phyloP scores from a whole-genome alignment of 2,329 filamentous ascomycete species.

The Penicillium hesseltinei region DNA sequence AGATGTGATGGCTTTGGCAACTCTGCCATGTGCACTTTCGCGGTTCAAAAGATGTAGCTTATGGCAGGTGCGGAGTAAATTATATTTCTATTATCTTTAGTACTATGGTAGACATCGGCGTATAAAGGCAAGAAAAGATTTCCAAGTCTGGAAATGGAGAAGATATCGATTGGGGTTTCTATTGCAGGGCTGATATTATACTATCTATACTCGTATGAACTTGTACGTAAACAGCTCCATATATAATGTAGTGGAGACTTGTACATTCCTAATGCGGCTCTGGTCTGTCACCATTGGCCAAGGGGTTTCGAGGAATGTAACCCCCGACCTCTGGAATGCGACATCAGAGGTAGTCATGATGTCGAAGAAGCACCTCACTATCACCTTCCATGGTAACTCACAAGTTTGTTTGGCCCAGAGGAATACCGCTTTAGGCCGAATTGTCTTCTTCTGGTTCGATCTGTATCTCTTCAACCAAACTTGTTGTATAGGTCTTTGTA shows the following conservation, averaged over 20 bases:
- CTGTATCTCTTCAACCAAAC: neutral
- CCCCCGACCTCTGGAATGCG: constrained; percentile 14
- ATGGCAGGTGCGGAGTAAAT: neutral
- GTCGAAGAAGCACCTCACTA: neutral
- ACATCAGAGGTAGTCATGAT: constrained; percentile 6
- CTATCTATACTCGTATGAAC: neutral
- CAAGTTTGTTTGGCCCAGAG: neutral
- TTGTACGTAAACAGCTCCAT: neutral
- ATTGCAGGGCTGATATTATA: neutral
- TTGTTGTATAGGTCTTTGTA: neutral
- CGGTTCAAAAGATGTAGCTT: neutral
- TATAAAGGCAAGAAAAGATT: neutral
- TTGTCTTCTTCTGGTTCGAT: neutral
- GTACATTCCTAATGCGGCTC: constrained; percentile 10
- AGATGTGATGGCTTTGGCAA: no score
- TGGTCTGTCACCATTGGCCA: neutral
- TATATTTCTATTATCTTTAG: neutral
- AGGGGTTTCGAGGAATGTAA: constrained; percentile 16
- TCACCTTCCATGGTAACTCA: neutral
- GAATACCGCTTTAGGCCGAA: neutral
- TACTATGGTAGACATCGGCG: neutral
- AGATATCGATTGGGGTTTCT: neutral
- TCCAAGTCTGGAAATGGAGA: neutral
- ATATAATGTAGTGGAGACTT: neutral
- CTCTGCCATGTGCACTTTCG: no score